Base-by-base conservation (phyloP, 2,329 filamentous ascomycete species). In the Sphaerulina musiva region DNA sequence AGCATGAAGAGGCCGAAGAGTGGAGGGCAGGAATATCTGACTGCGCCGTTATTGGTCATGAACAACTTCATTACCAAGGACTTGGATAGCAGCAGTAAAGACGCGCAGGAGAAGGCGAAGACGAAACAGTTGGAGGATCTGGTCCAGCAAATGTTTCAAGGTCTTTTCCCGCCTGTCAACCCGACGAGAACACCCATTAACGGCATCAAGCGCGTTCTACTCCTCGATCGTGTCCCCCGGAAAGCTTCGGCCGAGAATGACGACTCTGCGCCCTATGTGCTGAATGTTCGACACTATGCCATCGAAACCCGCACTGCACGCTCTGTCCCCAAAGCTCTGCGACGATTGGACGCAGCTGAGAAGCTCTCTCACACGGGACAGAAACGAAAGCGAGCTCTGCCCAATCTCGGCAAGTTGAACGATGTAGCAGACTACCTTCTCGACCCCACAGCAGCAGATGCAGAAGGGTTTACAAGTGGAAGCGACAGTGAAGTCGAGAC, bases 361-460 rank as follows among this genome's bases (percentile, higher is more conserved):
- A 87, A 89, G 69, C 78, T 93, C 36, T 73, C 88, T 3, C 66
- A 67, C 39, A 58, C 79, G 38, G 83, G 84, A 51, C 65, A 69
- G 45, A 61, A 73, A 12, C 65, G 66, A 47, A 56, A 64, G 34
- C 58, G 62, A 23, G 82, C 79, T 3, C 76, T 98, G 55, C 93
- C 93, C 2, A 95, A 98, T 65, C 78, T 98, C 0, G 88, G 90
- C 47, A 91, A 88, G 69, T 78, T 98, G 8, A 85, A 93, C 64
- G 93, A 98, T 70, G 92, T 96, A 36, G 86, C 92, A 8, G 93
- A 98, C 69, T 98, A 91, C 69, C 85, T 98, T 72, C 85, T 95
- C 38, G 90, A 95, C 53, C 82, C 82, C 0, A 75, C 78, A 2
- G 89, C 88, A 40, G 80, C 81, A 17, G 85, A 83, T 39, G 80